Percentiles rank a stretch among this genome's conserved stretches.
These are phyloP conservation scores for Harringtonia aguacate DNA, from an alignment of 2,329 filamentous ascomycete species.

Conservation along the genomic window DNA sequence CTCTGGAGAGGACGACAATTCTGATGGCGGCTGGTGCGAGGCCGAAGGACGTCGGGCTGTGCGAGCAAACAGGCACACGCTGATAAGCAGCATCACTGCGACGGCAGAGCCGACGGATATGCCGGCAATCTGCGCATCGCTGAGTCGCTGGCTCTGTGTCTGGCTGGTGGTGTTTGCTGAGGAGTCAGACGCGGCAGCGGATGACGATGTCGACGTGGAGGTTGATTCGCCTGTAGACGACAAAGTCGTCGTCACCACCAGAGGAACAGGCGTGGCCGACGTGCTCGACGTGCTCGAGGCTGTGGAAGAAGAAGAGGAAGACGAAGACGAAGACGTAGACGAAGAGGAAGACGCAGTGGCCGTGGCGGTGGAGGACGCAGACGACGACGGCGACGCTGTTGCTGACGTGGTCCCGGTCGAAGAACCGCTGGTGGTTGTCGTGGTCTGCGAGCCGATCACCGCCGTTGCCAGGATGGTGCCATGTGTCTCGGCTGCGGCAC, in stretches of 20 bases:
- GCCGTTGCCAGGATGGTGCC: slow-evolving; percentile 47
- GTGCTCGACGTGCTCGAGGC: background rate
- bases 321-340: background rate
- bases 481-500: slow-evolving; percentile 47
- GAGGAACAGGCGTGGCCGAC: slow-evolving; percentile 15
- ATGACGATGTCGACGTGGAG: too few relatives aligned
- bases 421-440: slow-evolving; percentile 7
- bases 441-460: slow-evolving; percentile 22
- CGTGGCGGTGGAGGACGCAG: slow-evolving; percentile 2
- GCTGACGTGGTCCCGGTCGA: too few relatives aligned
- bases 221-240: too few relatives aligned
- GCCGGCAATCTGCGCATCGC: slow-evolving; percentile 30
- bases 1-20: too few relatives aligned
- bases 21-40: slow-evolving; percentile 19
- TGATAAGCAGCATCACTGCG: slow-evolving; percentile 35
- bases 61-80: slow-evolving; percentile 30
- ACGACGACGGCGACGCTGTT: too few relatives aligned
- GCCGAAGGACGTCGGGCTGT: slow-evolving; percentile 21
- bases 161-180: too few relatives aligned
- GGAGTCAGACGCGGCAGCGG: background rate
- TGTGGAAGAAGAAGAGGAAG: background rate
- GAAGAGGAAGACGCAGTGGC: background rate
- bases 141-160: too few relatives aligned
- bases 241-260: too few relatives aligned
- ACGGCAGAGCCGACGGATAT: slow-evolving; percentile 45